Base-by-base conservation (phyloP, 345 rosid species). In the Cardiospermum halicacabum region DNA sequence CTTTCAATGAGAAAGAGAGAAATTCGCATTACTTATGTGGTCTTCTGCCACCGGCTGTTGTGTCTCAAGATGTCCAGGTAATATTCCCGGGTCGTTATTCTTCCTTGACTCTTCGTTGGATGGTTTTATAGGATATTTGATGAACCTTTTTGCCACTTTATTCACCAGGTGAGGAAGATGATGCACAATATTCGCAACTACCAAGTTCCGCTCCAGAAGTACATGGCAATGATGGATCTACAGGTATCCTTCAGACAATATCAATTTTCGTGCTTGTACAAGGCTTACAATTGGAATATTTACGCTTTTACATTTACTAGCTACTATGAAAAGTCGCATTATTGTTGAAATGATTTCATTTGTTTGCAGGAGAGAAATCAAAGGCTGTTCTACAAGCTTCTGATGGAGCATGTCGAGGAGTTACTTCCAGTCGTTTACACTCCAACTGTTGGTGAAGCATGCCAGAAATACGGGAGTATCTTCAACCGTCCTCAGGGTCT, bases 381-480 rank as follows among this genome's bases (percentile, higher is more conserved):
- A 76, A 81, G 76, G 64, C 67, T 93, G 31, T 93, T 90, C 77
- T 93, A 90, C 83, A 93, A 86, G 81, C 97, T 93, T 74, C 92
- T 93, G 58, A 88, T 84, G 28, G 90, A 88, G 7, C 57, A 93
- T 62, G 97, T 93, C 48, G 98, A 90, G 85, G 98, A 93, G 80
- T 84, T 93, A 68, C 90, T 88, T 31, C 98, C 98, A 2, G 83
- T 93, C 69, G 85, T 93, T 75, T 93, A 93, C 73, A 93, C 98
- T 72, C 98, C 97, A 21, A 93, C 98, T 2, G 98, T 93, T 59
- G 98, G 98, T 55, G 96, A 93, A 77, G 98, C 98, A 68, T 93
- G 97, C 85, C 97, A 89, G 78, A 89, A 90, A 73, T 93, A 93
- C 59, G 98, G 98, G 26, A 90, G 97, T 82, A 93, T 93, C 81